Base-by-base conservation (phyloP, 805 yeast genomes). In the Ogataea ganodermae region DNA sequence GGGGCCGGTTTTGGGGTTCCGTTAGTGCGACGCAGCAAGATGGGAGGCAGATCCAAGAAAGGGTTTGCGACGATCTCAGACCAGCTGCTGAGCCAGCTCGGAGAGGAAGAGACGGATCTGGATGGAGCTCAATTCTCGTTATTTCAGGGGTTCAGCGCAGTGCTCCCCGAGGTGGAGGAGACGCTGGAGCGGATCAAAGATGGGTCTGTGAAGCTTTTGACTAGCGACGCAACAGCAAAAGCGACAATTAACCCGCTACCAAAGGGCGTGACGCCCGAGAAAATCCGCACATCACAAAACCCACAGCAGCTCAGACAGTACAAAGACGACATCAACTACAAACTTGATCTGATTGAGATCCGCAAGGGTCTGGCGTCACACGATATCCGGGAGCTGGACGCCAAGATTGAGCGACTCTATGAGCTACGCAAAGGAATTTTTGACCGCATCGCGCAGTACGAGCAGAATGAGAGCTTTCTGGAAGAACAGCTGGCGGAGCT, bases 141-240 rank as follows among this genome's bases (percentile, higher is more conserved):
- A 18, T 83, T 77, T 57, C 91, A 85, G 63, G 90, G 91, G 1
- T 83, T 86, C 59, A 73, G 74, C 56, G 87, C 89, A 3, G 70
- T 79, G 0, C 60, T 75, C 28, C 81, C 81, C 1, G 76, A 76
- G 14, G 66, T 77, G n/a, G 70, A 77, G 50, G 78, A 73, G 49
- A 71, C 70, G 35, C 62, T 73, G 30, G 67, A 50, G 36, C 57
- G 49, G 53, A 55, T 45, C 50, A 61, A 48, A 53, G 57, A 53
- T 41, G 66, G 58, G 44, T 44, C 58, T 9, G 23, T 51, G 4
- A 49, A 52, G 36, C 44, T 58, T 12, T 27, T 59, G 13, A 46
- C 56, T 3, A 45, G 46, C 23, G 60, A 55, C 14, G 43, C 45
- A 31, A 42, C 33, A 43, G 47, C 36, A 39, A 30, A 18, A 8